phyloP scores from a whole-genome alignment of 73 alveolate species.

The Paramecium pentaurelia region DNA sequence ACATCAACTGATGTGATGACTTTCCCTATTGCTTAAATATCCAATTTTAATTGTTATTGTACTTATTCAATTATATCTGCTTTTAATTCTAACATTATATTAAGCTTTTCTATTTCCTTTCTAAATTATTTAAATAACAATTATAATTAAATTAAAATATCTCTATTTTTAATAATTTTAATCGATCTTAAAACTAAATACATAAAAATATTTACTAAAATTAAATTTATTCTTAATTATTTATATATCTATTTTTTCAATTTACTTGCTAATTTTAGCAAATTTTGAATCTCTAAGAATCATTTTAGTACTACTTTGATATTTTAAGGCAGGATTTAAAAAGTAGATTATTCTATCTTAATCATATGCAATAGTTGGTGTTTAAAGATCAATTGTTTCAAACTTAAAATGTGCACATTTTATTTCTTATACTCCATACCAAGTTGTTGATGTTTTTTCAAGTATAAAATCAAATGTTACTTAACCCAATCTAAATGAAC shows the following conservation, averaged over 20 bases:
- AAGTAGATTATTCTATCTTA: background rate
- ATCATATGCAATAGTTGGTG: background rate
- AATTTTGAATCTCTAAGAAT: background rate
- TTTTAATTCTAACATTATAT: background rate
- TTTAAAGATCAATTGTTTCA: background rate
- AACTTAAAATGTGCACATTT: conserved; percentile 1
- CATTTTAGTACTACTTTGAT: background rate
- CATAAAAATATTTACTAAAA: background rate
- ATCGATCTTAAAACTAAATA: background rate
- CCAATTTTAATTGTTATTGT: background rate
- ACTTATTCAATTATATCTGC: background rate
- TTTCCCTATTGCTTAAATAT: conserved; percentile 2
- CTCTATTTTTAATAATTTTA: background rate
- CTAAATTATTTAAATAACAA: background rate
- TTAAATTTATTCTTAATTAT: conserved; percentile 5
- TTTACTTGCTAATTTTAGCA: background rate
- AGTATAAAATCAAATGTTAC: conserved; percentile 4
- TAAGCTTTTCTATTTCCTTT: background rate
- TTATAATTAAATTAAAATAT: background rate
- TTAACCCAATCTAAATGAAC: background rate
- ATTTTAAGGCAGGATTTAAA: background rate
- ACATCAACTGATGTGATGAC: background rate
- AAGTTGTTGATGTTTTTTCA: background rate
- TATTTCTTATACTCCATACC: conserved; percentile 8
- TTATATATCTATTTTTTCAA: background rate